Conservation (phyloP, 108 stramenopile genomes). For the Pseudonitzschia multiseries region DNA sequence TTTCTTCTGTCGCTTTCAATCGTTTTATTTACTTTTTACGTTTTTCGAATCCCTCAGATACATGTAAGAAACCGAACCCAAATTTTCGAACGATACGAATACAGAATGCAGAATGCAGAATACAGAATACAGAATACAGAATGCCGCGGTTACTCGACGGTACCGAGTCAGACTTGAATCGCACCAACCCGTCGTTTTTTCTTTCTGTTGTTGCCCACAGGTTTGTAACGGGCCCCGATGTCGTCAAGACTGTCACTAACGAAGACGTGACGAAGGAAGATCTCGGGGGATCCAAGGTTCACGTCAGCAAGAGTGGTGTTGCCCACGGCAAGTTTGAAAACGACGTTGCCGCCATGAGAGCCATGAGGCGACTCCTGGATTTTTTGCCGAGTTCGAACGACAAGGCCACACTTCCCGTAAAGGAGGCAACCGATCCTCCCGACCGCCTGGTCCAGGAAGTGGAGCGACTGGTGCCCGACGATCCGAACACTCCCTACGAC, state of each 20-base stretch:
- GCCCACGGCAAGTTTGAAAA: conserved; percentile 94
- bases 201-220: conserved; percentile 63
- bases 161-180: too few relatives aligned
- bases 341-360: conserved; percentile 91
- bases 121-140: too few relatives aligned
- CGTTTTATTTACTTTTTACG: not conserved
- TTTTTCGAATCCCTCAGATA: not conserved
- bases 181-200: not conserved
- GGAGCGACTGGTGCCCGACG: conserved; percentile 93
- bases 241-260: conserved; percentile 99
- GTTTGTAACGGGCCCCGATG: conserved; percentile 99
- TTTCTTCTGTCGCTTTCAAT: too few relatives aligned
- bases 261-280: conserved; percentile 97
- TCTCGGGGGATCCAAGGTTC: conserved; percentile 93
- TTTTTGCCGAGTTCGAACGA: conserved; percentile 95
- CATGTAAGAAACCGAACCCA: conserved; percentile 15
- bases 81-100: not conserved
- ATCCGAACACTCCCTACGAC: conserved; percentile 98
- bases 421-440: conserved; percentile 72
- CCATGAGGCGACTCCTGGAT: conserved; percentile 87
- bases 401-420: conserved; percentile 61
- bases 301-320: conserved; percentile 93
- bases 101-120: not conserved
- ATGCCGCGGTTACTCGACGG: too few relatives aligned
- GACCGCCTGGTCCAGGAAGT: conserved; percentile 84